phyloP scores from a whole-genome alignment of 1,139 yeast species.

The Zygosaccharomyces pseudobailii region DNA sequence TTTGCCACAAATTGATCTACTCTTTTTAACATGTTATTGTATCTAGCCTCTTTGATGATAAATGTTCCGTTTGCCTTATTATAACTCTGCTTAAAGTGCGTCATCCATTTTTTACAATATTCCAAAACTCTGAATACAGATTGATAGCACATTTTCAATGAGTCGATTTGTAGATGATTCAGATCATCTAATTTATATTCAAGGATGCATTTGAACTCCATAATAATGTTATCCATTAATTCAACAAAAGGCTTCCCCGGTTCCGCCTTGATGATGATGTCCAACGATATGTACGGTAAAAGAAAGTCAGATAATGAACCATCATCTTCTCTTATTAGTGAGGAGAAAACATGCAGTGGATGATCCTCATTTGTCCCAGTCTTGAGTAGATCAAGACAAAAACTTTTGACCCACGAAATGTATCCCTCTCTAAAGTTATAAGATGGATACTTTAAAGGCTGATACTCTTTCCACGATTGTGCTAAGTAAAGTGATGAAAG shows the following conservation, averaged over 20 bases:
- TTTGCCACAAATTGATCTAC: slow-evolving; percentile 45
- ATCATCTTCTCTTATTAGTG: slow-evolving; percentile 69
- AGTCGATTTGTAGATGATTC: slow-evolving; percentile 53
- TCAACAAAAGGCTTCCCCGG: slow-evolving; percentile 40
- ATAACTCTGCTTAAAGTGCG: slow-evolving; percentile 33
- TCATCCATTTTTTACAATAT: slow-evolving; percentile 75
- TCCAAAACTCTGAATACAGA: slow-evolving; percentile 76
- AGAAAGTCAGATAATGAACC: slow-evolving; percentile 62
- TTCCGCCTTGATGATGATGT: slow-evolving; percentile 47
- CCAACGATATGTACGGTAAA: slow-evolving; percentile 74
- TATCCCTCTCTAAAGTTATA: slow-evolving; percentile 43
- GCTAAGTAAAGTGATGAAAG: slow-evolving; percentile 65
- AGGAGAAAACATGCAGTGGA: slow-evolving; percentile 62
- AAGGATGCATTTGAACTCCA: slow-evolving; percentile 59
- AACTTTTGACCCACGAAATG: slow-evolving; percentile 62
- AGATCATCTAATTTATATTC: slow-evolving; percentile 42
- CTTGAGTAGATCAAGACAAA: slow-evolving; percentile 62
- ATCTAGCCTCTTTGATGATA: slow-evolving; percentile 25
- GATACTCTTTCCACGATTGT: slow-evolving; percentile 43
- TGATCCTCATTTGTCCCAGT: slow-evolving; percentile 41
- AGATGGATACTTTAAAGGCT: slow-evolving; percentile 45
- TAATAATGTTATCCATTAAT: slow-evolving; percentile 44
- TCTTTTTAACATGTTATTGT: slow-evolving; percentile 20
- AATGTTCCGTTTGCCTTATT: slow-evolving; percentile 25
- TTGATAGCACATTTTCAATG: slow-evolving; percentile 60